Base-by-base conservation (phyloP, 176 grass and related monocot species). In the Ananas comosus region DNA sequence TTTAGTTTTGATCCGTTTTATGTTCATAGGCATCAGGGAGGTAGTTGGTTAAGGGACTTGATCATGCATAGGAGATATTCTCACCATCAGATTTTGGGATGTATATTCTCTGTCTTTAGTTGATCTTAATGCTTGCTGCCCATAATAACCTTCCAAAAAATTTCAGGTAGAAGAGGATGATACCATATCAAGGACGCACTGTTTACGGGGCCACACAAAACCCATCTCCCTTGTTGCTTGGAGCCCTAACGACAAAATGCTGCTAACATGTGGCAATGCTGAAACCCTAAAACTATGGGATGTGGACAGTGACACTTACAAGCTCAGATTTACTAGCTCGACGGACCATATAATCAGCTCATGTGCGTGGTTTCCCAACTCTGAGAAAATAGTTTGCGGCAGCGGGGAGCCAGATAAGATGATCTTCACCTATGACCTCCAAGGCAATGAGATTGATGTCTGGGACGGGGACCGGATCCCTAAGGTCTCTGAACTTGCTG, bases 391-490 rank as follows among this genome's bases (percentile, higher is more conserved):
- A 72, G 86, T 99, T 48, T 99, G 89, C 76, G 80, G 79, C 63
- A 90, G 89, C 42, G 85, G 64, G 2, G 51, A 69, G 16, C 77
- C 82, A 50, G 66, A 76, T 68, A 97, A 92, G 42, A 76, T 72
- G 67, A 99, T 99, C 65, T 99, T 92, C 63, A 88, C 82, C 51
- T 99, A 89, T 79, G 89, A 97, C 72, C 66, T 97, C 76, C 77
- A 82, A 73, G 94, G 94, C 61, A 77, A 80, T 79, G 75, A 86
- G 42, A 63, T 97, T 25, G 77, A 93, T 78, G 80, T 72, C 33
- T 97, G 94, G 94, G 87, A 83, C 23, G 94, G 94, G 61, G 89
- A 80, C 73, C 88, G 94, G 88, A 97, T 97, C 72, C 94, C 89
- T 64, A 97, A 97, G 83, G 84, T 92, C 47, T 83, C 65, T 80